Evolutionary conservation across 768 basidiomycete genomes (phyloP), one percentile per base, ranked within the genome.

Genomic region (Suillus hirtellus): DNA sequence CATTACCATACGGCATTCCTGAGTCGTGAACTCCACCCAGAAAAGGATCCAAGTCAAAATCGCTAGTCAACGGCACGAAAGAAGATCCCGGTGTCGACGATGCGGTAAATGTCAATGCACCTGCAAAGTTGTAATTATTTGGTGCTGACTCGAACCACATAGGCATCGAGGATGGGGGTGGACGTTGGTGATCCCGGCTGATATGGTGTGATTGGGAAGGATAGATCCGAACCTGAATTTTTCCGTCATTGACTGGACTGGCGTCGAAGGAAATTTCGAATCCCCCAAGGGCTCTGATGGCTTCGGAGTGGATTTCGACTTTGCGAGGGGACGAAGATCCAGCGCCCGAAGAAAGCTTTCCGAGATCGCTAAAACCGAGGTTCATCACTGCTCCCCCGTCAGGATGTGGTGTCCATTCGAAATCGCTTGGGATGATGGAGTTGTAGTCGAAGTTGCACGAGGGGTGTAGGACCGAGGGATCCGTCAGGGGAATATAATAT

Each of bases 241-340:
- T 89, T 63, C 89, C 88, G 70, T 89, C 84, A 66, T 88, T 83
- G 56, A 81, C 79, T 38, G 86, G 79, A 47, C 79, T 81, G 53
- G 88, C 77, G 67, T 92, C 90, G 68, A 93, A 90, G 47, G 89
- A 89, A 71, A 93, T 87, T 67, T 89, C 84, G 60, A 92, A 77
- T 49, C 82, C 85, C 61, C 82, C 82, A 49, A 89, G 80, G 47
- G 78, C 81, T 34, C 43, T 67, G 46, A 80, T 79, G 49, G 79
- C 81, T 49, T 79, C 76, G 60, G 79, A 70, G 62, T 86, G 84
- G 27, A 82, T 74, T 69, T 87, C 87, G 40, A 86, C 83, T 68
- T 83, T 85, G 59, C 78, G 81, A 38, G 71, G 65, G 27, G 75
- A 68, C 47, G 79, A 65, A 61, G 78, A 70, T 54, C 75, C 64